phyloP scores from a whole-genome alignment of 1,139 yeast species.

The Blastobotrys raffinosifermentans region DNA sequence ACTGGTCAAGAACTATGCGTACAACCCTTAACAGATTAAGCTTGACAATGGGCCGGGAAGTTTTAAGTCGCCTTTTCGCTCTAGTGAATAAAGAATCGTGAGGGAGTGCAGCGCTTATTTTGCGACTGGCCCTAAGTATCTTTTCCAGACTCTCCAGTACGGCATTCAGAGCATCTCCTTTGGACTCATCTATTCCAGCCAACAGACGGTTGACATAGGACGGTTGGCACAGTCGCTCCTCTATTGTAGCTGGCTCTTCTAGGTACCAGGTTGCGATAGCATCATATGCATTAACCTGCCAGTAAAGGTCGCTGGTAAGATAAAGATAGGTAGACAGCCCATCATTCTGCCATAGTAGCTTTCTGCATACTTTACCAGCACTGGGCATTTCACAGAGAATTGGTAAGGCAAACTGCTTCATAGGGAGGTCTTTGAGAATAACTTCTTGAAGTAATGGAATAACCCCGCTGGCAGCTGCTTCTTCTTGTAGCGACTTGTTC shows the following conservation, averaged over 20 bases:
- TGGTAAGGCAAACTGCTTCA: constrained; percentile 58
- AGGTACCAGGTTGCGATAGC: constrained; percentile 41
- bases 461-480: constrained; percentile 49
- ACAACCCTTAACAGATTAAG: constrained; percentile 13
- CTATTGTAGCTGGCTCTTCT: constrained; percentile 29
- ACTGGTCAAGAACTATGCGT: constrained; percentile 8
- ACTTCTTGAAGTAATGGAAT: constrained; percentile 47
- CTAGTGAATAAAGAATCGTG: constrained; percentile 6
- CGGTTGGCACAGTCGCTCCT: constrained; percentile 16
- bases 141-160: constrained; percentile 14
- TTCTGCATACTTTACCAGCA: constrained; percentile 40
- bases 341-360: constrained; percentile 36
- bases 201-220: constrained; percentile 6
- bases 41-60: constrained; percentile 11
- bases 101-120: constrained; percentile 13
- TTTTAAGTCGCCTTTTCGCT: constrained; percentile 10
- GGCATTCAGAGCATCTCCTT: constrained; percentile 11
- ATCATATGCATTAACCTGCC: constrained; percentile 67
- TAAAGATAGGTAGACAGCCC: constrained; percentile 45
- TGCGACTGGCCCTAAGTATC: constrained; percentile 14
- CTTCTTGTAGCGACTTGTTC: constrained; percentile 47
- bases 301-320: constrained; percentile 53
- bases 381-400: constrained; percentile 58
- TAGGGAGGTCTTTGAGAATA: constrained; percentile 43
- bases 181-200: constrained; percentile 12